Base-by-base conservation (phyloP, 495 filamentous ascomycete genomes). In the Glutinoglossum americanum region DNA sequence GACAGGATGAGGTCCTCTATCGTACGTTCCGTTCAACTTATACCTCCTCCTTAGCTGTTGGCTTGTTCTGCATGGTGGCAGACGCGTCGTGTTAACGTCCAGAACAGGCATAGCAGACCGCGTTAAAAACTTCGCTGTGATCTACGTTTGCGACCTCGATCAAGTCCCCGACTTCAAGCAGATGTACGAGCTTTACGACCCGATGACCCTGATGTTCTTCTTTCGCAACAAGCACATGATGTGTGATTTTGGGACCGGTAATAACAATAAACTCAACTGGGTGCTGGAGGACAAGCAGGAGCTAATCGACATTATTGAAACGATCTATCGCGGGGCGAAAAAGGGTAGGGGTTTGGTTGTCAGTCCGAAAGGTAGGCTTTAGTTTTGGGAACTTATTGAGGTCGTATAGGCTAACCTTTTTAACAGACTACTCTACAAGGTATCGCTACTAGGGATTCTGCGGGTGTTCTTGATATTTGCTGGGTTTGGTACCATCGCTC, bases 181-280 rank as follows among this genome's bases (percentile, higher is more conserved):
- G 62, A 98, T 97, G 93, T 92, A 77, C 62, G 73, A 80, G 58
- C 73, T 80, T 44, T 80, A 80, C 70, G 77, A 80, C 61, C 70
- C 78, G 1, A 70, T 79, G 60, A 77, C 77, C 3, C 60, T 79
- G 51, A 80, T 82, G 77, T 95, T 92, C 76, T 98, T 97, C 76
- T 98, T 89, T 71, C 79, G 92, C 51, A 97, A 97, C 68, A 97
- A 96, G 70, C 89, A 97, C 69, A 97, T 98, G 83, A 92, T 93
- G 86, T 89, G 84, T 67, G 92, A 96, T 80, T 92, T 94, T 61
- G 90, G 92, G 13, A 97, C 93, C 5, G 92, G 92, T 63, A 94
- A 98, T 72, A 98, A 98, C 69, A 97, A 98, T 70, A 94, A 94
- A 68, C 75, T 94, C 64, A 97, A 96, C 70, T 97, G 87, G 81